Evolutionary conservation across 164 flowering plant genomes (phyloP), one percentile per base, ranked within the genome.

Genomic region (Nymphaea colorata): DNA sequence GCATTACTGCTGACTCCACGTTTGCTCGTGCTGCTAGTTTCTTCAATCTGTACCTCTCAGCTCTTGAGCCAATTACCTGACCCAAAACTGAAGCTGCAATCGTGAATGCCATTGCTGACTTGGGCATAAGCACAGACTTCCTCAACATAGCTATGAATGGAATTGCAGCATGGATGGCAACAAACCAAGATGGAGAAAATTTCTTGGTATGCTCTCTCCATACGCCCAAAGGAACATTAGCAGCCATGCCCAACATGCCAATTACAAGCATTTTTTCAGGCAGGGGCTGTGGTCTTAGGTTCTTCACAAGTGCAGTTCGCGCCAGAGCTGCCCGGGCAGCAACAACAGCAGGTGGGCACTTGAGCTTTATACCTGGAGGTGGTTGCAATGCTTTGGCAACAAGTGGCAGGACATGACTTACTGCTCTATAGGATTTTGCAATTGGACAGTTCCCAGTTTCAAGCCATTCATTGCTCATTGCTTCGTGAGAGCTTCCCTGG

Each of bases 131-230:
- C 4, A 95, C 85, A 0, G 91, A 82, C 70, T 91, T 94, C 82
- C 99, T 83, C 18, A 94, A 87, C 85, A 94, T 85, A 70, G 75
- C 93, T 71, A 92, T 86, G 80, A 92, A 92, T 18, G 98, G 98
- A 61, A 92, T 96, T 2, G 98, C 96, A 2, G 98, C 98, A 74
- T 92, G 98, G 3, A 90, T 88, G 0, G 96, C 96, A 6, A 72
- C 84, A 77, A 92, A 90, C 98, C 98, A 92, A 5, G 89, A 79
- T 12, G 84, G 90, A 3, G 98, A 92, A 75, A 92, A 92, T 69
- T 92, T 92, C 61, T 82, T 68, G 0, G 95, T 90, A 75, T 94
- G 99, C 69, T 94, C 99, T 51, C 98, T 85, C 98, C 99, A 91
- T 65, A 87, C 69, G 17, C 96, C 89, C 43, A 92, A 69, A 8